Evolutionary conservation across 2,329 filamentous ascomycete genomes (phyloP), one percentile per base, ranked within the genome.

Genomic region (Cercospora sp.): DNA sequence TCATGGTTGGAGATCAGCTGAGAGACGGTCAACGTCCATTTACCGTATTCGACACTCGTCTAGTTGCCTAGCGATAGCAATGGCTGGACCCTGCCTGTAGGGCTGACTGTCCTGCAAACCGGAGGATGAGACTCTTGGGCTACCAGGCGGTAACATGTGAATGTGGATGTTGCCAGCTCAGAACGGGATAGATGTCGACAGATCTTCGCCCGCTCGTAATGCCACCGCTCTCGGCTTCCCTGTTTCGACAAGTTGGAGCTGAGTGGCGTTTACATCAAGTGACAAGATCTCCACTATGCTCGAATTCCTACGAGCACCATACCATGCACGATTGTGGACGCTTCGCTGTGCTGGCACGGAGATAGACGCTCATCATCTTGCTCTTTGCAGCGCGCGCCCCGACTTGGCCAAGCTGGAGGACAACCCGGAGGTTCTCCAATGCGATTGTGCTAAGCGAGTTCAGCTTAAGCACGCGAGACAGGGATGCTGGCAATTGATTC

Each of bases 391-490:
- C 55, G 30, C 55, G 55, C 31, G 18, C 55, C 28, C 55, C 55
- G 55, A 33, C 16, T 59, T 59, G 55, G 55, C 55, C 31, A 33
- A 36, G 31, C 28, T 59, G 55, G 55, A 59, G 28, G 55, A 59
- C 55, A 36, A 59, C 12, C 48, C 23, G 23, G 55, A 36, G 30
- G 31, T 12, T 16, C n/a, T 12, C 8, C 31, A 59, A 20, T 31
- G 28, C 30, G 23, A 18, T 31, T 36, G 28, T 59, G 55, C 55
- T 59, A 59, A 59, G 55, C 55, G 55, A 59, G 55, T 59, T 59
- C 55, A 59, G 55, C 55, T 59, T 59, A 23, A 36, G 55, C 28
- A 59, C 31, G 55, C 55, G 55, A 59, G 31, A 59, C 55, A 59
- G 55, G 55, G 55, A 28, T 59, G 55, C 18, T 33, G 55, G 55